Conservation (phyloP, 192 early-diverging fungal species). For the Podila clonocystis region DNA sequence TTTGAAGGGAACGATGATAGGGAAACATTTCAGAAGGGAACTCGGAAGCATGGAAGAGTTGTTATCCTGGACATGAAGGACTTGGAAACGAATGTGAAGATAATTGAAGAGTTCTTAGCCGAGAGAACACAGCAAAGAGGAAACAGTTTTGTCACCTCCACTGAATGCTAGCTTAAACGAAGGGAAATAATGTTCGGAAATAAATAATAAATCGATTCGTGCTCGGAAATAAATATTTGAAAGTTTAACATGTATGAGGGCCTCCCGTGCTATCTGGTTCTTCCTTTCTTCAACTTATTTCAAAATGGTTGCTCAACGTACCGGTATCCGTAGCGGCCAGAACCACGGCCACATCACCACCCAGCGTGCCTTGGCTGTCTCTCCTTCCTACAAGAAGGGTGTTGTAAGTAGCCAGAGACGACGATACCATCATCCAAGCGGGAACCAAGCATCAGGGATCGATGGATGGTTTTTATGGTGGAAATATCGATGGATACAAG, state of each 20-base stretch:
- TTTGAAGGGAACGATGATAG: neutral
- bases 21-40: neutral
- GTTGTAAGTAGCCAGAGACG: neutral
- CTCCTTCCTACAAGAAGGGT: slow-evolving; percentile 85
- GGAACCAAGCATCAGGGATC: neutral
- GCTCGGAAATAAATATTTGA: neutral
- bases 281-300: slow-evolving; percentile 2
- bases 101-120: slow-evolving; percentile 5
- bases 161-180: neutral
- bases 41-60: neutral
- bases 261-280: neutral
- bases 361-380: slow-evolving; percentile 70
- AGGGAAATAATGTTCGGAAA: neutral
- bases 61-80: slow-evolving; percentile 7
- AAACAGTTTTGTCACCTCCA: too few species aligned
- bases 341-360: slow-evolving; percentile 96
- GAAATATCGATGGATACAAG: neutral
- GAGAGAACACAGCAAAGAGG: neutral
- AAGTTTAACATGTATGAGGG: too few species aligned
- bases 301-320: slow-evolving; percentile 62
- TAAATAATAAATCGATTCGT: neutral
- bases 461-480: neutral
- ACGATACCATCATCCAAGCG: slow-evolving; percentile 1
- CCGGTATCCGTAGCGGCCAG: slow-evolving; percentile 89
- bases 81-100: slow-evolving; percentile 8